These are phyloP conservation scores for Amanita molliuscula DNA, from an alignment of 768 basidiomycete species.

Conservation along the genomic window DNA sequence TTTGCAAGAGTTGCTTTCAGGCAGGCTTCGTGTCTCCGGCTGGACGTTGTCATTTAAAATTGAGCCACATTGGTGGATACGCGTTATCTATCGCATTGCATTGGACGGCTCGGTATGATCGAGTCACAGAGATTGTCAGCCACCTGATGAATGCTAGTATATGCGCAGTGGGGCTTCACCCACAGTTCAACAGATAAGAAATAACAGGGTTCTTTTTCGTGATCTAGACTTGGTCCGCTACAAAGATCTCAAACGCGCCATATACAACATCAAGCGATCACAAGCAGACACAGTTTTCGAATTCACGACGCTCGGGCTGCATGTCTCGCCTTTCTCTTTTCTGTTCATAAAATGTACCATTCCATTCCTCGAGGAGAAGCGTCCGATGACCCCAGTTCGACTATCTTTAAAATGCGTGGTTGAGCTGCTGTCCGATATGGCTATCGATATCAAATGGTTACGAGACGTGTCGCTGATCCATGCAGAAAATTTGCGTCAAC, in stretches of 20 bases:
- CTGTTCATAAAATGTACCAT: not conserved
- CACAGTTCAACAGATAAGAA: not conserved
- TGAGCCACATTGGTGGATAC: not conserved
- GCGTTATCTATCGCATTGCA: not conserved
- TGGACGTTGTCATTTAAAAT: not conserved
- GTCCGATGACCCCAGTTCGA: not conserved
- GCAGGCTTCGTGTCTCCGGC: not conserved
- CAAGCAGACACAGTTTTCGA: not conserved
- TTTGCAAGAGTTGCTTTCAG: not conserved
- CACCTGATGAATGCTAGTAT: not conserved
- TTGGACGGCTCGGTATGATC: not conserved
- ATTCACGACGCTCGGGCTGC: conserved; percentile 2
- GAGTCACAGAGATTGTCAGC: not conserved
- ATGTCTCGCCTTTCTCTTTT: not conserved
- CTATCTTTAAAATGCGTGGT: not conserved
- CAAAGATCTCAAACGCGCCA: not conserved
- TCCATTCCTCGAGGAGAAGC: conserved; percentile 3
- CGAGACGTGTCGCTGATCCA: conserved; percentile 1
- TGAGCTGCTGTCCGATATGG: not conserved
- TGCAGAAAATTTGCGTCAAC: not conserved
- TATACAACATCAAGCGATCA: not conserved
- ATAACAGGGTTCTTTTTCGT: not conserved
- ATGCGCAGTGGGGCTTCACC: not conserved
- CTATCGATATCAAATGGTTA: not conserved
- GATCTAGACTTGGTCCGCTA: conserved; percentile 1